Percentiles rank a stretch among this genome's conserved stretches.
phyloP scores from a whole-genome alignment of 1,284 basidiomycete species.

The Boletus sp. region DNA sequence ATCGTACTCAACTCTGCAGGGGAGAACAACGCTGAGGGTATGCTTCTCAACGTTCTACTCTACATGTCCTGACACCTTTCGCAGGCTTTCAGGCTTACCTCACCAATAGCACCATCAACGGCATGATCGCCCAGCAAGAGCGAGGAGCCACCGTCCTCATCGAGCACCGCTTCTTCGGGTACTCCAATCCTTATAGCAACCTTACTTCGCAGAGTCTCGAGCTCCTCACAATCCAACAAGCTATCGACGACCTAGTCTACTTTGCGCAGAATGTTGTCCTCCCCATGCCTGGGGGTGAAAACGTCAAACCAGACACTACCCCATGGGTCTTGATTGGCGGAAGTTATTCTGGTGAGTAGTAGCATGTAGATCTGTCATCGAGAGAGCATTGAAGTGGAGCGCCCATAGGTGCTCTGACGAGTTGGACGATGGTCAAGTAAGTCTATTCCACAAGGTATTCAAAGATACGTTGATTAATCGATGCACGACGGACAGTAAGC shows the following conservation, averaged over 20 bases:
- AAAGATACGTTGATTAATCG: background rate
- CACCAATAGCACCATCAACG: slow-evolving; percentile 62
- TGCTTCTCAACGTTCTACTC: background rate
- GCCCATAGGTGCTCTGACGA: slow-evolving; percentile 49
- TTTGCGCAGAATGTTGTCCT: slow-evolving; percentile 64
- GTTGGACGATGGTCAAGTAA: slow-evolving; percentile 70
- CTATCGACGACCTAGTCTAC: slow-evolving; percentile 66
- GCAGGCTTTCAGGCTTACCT: slow-evolving; percentile 54
- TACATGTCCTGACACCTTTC: slow-evolving; percentile 36
- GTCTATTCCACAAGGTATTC: slow-evolving; percentile 16
- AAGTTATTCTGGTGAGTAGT: slow-evolving; percentile 54
- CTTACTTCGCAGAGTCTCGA: slow-evolving; percentile 56
- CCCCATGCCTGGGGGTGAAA: slow-evolving; percentile 61
- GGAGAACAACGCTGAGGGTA: slow-evolving; percentile 44
- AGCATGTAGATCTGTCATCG: background rate
- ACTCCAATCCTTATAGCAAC: slow-evolving; percentile 56
- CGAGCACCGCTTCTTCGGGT: slow-evolving; percentile 53
- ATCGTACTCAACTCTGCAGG: slow-evolving; percentile 58
- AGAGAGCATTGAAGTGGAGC: background rate
- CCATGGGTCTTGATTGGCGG: slow-evolving; percentile 72
- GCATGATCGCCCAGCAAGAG: slow-evolving; percentile 63
- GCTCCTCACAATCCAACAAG: slow-evolving; percentile 65
- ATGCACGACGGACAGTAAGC: slow-evolving; percentile 44
- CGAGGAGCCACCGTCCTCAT: slow-evolving; percentile 60
- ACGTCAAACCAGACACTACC: slow-evolving; percentile 51